phyloP scores from a whole-genome alignment of 2,329 filamentous ascomycete species.

The Stagonosporopsis chrysanthemi region DNA sequence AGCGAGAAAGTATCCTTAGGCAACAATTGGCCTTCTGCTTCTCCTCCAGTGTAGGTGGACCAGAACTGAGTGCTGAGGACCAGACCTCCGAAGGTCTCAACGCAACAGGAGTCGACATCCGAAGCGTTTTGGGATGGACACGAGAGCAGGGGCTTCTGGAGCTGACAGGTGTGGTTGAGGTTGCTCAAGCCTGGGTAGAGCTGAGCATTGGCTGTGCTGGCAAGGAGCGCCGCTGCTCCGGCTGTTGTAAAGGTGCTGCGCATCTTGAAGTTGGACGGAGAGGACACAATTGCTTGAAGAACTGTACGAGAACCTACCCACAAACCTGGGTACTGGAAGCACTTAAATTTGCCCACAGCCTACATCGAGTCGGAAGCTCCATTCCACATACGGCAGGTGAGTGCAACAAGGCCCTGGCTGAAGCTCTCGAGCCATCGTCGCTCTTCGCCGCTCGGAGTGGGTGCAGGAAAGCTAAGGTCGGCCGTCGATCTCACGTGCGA shows the following conservation, averaged over 20 bases:
- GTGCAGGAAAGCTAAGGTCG: conserved; percentile 37
- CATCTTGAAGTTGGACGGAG: conserved; percentile 30
- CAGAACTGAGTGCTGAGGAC: conserved; percentile 70
- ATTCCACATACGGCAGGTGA: conserved; percentile 46
- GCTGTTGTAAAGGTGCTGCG: conserved; percentile 23
- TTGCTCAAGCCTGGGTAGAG: conserved; percentile 58
- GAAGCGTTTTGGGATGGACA: conserved; percentile 42
- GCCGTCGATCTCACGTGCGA: conserved; percentile 37
- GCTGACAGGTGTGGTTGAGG: conserved; percentile 64
- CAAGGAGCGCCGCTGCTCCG: conserved; percentile 30
- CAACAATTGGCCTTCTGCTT: conserved; percentile 64
- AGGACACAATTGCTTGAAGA: conserved; percentile 5
- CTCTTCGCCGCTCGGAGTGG: conserved; percentile 33
- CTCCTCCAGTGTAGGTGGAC: conserved; percentile 68
- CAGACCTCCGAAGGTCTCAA: conserved; percentile 70
- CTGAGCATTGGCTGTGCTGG: conserved; percentile 41
- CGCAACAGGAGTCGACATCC: conserved; percentile 67
- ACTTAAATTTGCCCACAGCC: conserved; percentile 16
- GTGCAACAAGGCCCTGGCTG: conserved; percentile 11
- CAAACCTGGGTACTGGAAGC: conserved; percentile 17
- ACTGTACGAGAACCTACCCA: conserved; percentile 15
- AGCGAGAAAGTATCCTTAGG: conserved; percentile 66
- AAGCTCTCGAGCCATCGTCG: conserved; percentile 18
- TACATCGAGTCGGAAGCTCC: conserved; percentile 30
- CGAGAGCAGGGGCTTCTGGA: conserved; percentile 49